These are phyloP conservation scores for Cyberlindnera xishuangbannaensis DNA, from an alignment of 805 yeast genomes.

Conservation along the genomic window DNA sequence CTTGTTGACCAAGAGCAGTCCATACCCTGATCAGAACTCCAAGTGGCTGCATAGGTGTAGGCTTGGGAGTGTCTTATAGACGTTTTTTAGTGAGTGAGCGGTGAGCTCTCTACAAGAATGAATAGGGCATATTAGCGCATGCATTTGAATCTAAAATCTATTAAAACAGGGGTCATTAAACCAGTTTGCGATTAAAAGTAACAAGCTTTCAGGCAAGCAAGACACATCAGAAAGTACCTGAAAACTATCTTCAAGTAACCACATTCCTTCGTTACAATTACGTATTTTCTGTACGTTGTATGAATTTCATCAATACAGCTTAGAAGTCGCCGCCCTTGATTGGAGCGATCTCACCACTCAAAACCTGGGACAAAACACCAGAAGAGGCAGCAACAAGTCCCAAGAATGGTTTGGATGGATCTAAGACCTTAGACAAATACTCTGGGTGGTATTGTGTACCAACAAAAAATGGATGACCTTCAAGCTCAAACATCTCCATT, in stretches of 20 bases:
- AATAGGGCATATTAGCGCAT: too few relatives aligned
- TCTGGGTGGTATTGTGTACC: slow-evolving; percentile 99
- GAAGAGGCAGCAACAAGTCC: slow-evolving; percentile 94
- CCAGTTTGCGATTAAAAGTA: too few relatives aligned
- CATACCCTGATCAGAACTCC: slow-evolving; percentile 16
- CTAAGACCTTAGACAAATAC: slow-evolving; percentile 91
- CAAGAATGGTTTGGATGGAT: slow-evolving; percentile 93
- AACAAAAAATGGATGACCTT: slow-evolving; percentile 83
- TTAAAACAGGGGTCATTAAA: not conserved
- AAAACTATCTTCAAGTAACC: too few relatives aligned
- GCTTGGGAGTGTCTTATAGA: slow-evolving; percentile 3
- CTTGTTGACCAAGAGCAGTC: slow-evolving; percentile 20
- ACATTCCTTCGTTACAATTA: too few relatives aligned
- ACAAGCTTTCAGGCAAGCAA: too few relatives aligned
- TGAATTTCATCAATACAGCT: too few relatives aligned
- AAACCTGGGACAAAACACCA: slow-evolving; percentile 68
- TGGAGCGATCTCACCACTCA: slow-evolving; percentile 30
- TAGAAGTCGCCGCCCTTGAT: slow-evolving; percentile 13
- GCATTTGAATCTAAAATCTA: too few relatives aligned
- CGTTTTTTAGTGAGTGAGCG: too few relatives aligned
- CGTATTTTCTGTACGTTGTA: too few relatives aligned
- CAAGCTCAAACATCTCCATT: slow-evolving; percentile 90
- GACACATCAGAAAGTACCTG: too few relatives aligned
- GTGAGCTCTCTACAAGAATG: too few relatives aligned
- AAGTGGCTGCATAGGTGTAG: slow-evolving; percentile 21